These are phyloP conservation scores for Gaultheria prostrata DNA, from an alignment of 148 eudicot species.

Conservation along the genomic window DNA sequence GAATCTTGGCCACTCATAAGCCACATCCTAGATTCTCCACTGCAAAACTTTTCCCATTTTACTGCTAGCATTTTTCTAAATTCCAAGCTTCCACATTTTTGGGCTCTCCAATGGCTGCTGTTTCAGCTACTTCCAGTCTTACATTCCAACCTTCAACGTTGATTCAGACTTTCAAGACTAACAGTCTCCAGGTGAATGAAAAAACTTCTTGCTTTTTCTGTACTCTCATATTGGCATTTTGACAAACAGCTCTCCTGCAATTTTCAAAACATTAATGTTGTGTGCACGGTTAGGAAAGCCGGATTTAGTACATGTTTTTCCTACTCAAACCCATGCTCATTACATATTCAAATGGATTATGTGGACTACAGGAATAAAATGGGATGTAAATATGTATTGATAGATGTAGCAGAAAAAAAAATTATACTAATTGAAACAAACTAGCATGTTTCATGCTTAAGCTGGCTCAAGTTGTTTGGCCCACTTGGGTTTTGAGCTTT, in stretches of 20 bases:
- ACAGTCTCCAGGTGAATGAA: background rate
- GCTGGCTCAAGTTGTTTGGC: too few relatives aligned
- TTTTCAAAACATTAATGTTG: background rate
- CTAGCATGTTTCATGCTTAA: too few relatives aligned
- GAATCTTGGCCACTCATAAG: constrained; percentile 5
- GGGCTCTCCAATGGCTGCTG: constrained; percentile 17
- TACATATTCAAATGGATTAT: too few relatives aligned
- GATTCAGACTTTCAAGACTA: background rate
- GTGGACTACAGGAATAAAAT: too few relatives aligned
- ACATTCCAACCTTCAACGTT: constrained; percentile 8
- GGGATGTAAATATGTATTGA: too few relatives aligned
- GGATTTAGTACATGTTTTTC: background rate
- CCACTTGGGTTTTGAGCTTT: too few relatives aligned
- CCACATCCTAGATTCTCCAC: background rate
- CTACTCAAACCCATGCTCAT: background rate
- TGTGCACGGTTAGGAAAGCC: background rate
- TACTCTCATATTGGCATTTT: background rate
- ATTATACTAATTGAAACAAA: too few relatives aligned
- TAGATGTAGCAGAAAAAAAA: too few relatives aligned
- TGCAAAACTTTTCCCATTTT: background rate
- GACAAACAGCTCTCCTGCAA: background rate
- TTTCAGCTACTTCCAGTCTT: constrained; percentile 2
- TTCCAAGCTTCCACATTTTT: background rate
- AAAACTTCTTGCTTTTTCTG: background rate
- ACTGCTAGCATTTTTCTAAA: background rate